Evolutionary conservation across 2,329 filamentous ascomycete species (phyloP), one percentile per base, ranked within the genome.

Genomic region (Apiospora phragmitis): DNA sequence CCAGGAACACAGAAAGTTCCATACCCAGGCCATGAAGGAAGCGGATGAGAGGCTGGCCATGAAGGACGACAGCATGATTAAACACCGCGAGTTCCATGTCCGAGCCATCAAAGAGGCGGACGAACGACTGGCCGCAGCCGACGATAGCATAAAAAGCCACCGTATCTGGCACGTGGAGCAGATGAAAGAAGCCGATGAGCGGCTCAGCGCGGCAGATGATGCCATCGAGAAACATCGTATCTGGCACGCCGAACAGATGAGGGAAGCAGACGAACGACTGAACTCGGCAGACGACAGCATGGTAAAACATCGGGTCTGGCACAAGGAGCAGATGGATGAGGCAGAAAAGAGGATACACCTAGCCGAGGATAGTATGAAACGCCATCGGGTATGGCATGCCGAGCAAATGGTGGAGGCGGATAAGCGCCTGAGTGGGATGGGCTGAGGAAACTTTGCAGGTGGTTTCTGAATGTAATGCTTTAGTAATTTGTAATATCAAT

Each of bases 1-100:
- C 6, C 41, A 68, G 6, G 32, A 49, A 7, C 67, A 68, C 35
- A 26, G 67, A 14, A 68, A 29, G 14, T 68, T 68, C 5, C 67
- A 68, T 16, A 21, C 35, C 11, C 24, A 68, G 29, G 67, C 67
- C 11, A 68, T 68, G 67, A 38, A 68, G 67, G 67, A 68, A 16
- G 67, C 67, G 32, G 67, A 68, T 14, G 43, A 38, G 41, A 45
- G 67, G 45, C 43, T 68, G 3, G 43, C 41, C 29, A 49, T 38
- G 43, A 38, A 9, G n/a, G 67, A 68, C 47, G 24, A 47, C 29
- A 68, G 67, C 29, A 68, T 68, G 67, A 49, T 49, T 7, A 35
- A 51, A 14, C 67, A 68, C 18, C 67, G 67, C 43, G 43, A 49
- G 32, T 68, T 43, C 24, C 67, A 68, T 16, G 47, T 14, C 14